phyloP scores from a whole-genome alignment of 1,284 basidiomycete species.

The Puccinia triticina region DNA sequence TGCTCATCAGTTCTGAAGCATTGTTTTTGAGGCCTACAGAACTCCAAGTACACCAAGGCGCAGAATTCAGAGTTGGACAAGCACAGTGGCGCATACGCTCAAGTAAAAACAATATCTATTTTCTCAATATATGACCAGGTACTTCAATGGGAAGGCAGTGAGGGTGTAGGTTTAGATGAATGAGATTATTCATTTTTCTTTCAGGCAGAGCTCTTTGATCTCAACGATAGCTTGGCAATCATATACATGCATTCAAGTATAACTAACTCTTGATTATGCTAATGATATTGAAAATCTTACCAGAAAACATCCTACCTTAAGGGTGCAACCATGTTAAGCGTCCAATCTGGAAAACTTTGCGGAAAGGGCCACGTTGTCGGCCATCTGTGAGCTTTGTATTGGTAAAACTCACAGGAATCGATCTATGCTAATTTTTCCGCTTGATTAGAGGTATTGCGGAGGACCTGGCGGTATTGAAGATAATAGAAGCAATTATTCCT shows the following conservation, averaged over 20 bases:
- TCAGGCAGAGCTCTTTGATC: background rate
- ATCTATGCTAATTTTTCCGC: background rate
- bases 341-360: conserved; percentile 8
- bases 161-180: background rate
- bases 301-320: conserved; percentile 24
- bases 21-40: background rate
- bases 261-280: background rate
- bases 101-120: conserved; percentile 43
- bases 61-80: conserved; percentile 27
- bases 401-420: background rate
- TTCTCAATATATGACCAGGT: conserved; percentile 38
- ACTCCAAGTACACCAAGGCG: conserved; percentile 35
- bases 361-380: conserved; percentile 18
- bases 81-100: conserved; percentile 24
- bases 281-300: background rate
- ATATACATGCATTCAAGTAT: background rate
- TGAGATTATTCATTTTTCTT: background rate
- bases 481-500: background rate
- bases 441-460: conserved; percentile 13
- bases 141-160: conserved; percentile 21
- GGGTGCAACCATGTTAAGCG: conserved; percentile 12
- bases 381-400: conserved; percentile 1
- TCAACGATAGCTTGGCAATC: background rate
- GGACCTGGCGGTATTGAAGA: conserved; percentile 11
- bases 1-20: background rate